phyloP scores from a whole-genome alignment of 306 rosid genomes.

The Mucuna pruriens region DNA sequence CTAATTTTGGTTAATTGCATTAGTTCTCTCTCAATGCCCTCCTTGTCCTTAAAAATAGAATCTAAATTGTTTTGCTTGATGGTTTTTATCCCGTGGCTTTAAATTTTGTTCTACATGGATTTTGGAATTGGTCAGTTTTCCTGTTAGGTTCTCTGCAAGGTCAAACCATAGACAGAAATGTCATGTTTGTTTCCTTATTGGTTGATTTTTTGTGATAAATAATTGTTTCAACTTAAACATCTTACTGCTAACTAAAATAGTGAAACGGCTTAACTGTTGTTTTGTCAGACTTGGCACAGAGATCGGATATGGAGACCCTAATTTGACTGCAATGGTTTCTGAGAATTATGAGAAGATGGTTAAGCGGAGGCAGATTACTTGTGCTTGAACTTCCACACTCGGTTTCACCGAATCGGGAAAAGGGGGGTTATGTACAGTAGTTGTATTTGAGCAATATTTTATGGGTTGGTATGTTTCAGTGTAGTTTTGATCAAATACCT shows the following conservation, averaged over 20 bases:
- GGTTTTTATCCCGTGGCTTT: conserved; percentile 5
- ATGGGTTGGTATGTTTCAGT: conserved; percentile 23
- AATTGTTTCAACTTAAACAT: not conserved
- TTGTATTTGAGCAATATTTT: conserved; percentile 39
- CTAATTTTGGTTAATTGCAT: not conserved
- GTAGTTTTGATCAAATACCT: conserved; percentile 32
- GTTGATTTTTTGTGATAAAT: conserved; percentile 13
- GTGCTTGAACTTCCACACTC: conserved; percentile 56
- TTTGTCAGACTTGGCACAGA: conserved; percentile 69
- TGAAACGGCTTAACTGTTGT: conserved; percentile 34
- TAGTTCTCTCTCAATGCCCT: not conserved
- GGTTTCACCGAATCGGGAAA: conserved; percentile 13
- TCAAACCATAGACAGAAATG: conserved; percentile 21
- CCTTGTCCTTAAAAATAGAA: conserved; percentile 8
- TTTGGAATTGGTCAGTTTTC: not conserved
- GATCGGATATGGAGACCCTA: conserved; percentile 91
- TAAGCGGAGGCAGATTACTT: conserved; percentile 77
- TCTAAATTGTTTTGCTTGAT: not conserved
- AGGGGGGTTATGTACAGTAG: conserved; percentile 37
- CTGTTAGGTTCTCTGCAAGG: conserved; percentile 10
- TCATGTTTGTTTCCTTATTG: conserved; percentile 16
- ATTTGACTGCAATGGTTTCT: conserved; percentile 88
- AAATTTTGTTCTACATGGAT: not conserved
- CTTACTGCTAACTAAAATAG: not conserved
- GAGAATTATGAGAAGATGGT: conserved; percentile 85